These are phyloP conservation scores for Encephalitozoon romaleae DNA, from an alignment of 371 early-diverging fungal genomes.

Conservation along the genomic window DNA sequence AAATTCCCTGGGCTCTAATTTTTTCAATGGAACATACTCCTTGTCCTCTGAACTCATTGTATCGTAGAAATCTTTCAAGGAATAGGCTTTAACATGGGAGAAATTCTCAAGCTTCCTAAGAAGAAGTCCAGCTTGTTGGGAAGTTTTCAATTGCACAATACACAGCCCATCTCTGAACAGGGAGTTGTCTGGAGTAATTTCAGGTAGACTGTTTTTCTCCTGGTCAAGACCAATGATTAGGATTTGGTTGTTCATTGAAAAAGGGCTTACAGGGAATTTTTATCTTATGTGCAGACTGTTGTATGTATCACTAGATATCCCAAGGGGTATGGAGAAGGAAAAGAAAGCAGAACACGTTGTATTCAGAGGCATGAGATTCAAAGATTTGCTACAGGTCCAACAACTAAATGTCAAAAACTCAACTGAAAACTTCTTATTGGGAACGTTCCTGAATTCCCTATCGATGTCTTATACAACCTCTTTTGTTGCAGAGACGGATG, in stretches of 20 bases:
- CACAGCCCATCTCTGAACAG: neutral
- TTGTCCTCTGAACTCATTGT: neutral
- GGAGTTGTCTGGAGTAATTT: neutral
- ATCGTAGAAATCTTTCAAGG: neutral
- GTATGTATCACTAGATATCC: neutral
- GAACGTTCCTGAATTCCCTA: neutral
- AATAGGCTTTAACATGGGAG: neutral
- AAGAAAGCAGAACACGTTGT: neutral
- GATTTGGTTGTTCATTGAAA: neutral
- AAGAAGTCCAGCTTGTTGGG: neutral
- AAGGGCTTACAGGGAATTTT: neutral
- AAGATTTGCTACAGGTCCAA: neutral
- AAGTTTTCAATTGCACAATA: neutral
- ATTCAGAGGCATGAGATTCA: neutral
- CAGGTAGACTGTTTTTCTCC: neutral
- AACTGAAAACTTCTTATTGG: neutral
- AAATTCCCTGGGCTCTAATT: neutral
- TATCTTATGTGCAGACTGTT: neutral
- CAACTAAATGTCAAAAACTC: neutral
- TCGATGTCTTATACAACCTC: neutral
- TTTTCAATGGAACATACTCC: slow-evolving; percentile 3
- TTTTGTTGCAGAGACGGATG: neutral
- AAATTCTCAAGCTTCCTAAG: neutral
- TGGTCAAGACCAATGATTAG: neutral
- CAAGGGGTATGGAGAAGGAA: neutral